phyloP scores from a whole-genome alignment of 495 filamentous ascomycete species.

The Patellaria atrata region DNA sequence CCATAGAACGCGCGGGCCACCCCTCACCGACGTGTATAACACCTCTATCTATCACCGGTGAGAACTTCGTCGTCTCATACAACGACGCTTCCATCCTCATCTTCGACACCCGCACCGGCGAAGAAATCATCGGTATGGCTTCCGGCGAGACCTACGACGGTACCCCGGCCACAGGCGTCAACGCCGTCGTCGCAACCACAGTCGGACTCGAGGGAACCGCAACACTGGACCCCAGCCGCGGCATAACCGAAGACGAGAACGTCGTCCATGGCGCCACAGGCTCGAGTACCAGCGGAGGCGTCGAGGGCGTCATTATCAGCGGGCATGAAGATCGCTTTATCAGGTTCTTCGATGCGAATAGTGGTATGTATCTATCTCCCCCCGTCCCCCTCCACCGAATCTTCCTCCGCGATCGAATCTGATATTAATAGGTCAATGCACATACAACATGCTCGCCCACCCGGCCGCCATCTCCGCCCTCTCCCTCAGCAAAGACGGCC shows the following conservation, averaged over 20 bases:
- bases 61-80: slow-evolving; percentile 87
- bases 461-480: slow-evolving; percentile 82
- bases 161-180: slow-evolving; percentile 69
- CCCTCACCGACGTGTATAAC: slow-evolving; percentile 79
- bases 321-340: slow-evolving; percentile 94
- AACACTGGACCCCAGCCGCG: slow-evolving; percentile 47
- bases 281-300: slow-evolving; percentile 48
- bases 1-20: slow-evolving; percentile 55
- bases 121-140: slow-evolving; percentile 83
- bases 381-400: neutral
- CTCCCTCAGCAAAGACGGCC: slow-evolving; percentile 78
- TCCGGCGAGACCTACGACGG: slow-evolving; percentile 87
- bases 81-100: slow-evolving; percentile 79
- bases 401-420: neutral
- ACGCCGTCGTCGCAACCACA: slow-evolving; percentile 79
- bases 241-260: slow-evolving; percentile 48
- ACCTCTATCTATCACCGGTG: slow-evolving; percentile 68
- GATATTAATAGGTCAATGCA: slow-evolving; percentile 70
- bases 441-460: slow-evolving; percentile 95
- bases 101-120: slow-evolving; percentile 80
- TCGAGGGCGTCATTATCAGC: slow-evolving; percentile 84
- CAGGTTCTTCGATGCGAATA: slow-evolving; percentile 95
- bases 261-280: slow-evolving; percentile 70
- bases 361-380: slow-evolving; percentile 49
- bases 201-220: slow-evolving; percentile 58